These are phyloP conservation scores for Tetrahymena elliotti DNA, from an alignment of 73 alveolate genomes.

Conservation along the genomic window DNA sequence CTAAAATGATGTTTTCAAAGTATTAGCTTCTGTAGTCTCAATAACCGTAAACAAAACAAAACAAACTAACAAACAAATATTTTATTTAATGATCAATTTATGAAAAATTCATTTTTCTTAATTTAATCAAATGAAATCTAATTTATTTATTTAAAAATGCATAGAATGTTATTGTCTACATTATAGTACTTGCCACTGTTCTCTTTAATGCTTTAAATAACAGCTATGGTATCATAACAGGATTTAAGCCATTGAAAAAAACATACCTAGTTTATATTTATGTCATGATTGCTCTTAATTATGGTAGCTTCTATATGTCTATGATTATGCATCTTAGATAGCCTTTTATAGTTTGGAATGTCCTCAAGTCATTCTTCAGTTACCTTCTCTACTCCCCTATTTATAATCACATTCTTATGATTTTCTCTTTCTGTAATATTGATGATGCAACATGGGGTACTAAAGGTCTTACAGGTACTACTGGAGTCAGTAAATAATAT, in stretches of 20 bases:
- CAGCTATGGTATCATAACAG: background rate
- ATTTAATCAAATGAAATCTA: too few species aligned
- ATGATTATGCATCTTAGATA: background rate
- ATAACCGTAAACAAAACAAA: background rate
- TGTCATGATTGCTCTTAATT: background rate
- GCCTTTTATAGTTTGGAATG: background rate
- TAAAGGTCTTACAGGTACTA: background rate
- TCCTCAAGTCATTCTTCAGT: background rate
- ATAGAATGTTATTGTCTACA: background rate
- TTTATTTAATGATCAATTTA: too few species aligned
- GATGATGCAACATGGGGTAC: background rate
- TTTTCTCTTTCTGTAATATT: background rate
- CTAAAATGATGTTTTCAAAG: background rate
- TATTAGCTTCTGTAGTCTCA: background rate
- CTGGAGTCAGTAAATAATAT: background rate
- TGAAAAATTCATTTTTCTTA: too few species aligned
- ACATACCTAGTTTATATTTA: background rate
- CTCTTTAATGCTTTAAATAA: background rate
- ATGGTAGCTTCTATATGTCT: background rate
- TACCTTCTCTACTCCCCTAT: background rate
- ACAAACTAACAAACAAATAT: too few species aligned
- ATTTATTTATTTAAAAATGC: background rate
- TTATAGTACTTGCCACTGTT: background rate
- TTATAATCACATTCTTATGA: background rate
- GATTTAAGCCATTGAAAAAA: background rate